These are phyloP conservation scores for Sporothrix phasma DNA, from an alignment of 2,329 filamentous ascomycete species.

Conservation along the genomic window DNA sequence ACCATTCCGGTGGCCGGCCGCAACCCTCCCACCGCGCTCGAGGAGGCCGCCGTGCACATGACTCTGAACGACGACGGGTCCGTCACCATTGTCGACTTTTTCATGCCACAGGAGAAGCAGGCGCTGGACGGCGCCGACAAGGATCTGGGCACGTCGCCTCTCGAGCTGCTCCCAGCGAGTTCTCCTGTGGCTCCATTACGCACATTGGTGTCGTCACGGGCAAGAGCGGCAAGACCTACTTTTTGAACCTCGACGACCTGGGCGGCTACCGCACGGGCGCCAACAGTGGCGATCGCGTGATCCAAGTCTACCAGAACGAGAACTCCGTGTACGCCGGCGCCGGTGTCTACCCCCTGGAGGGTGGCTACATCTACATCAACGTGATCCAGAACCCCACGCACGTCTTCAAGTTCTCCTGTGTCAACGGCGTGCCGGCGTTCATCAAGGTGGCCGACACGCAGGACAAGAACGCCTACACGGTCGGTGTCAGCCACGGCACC, in stretches of 20 bases:
- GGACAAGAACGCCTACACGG: slow-evolving; percentile 39
- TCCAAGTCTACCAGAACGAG: slow-evolving; percentile 36
- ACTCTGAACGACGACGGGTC: slow-evolving; percentile 35
- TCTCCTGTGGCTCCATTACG: slow-evolving; percentile 34
- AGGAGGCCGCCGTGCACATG: slow-evolving; percentile 41
- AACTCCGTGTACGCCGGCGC: slow-evolving; percentile 40
- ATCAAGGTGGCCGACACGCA: slow-evolving; percentile 42
- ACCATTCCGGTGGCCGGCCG: slow-evolving; percentile 34
- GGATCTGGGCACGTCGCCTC: slow-evolving; percentile 37
- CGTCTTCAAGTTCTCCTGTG: slow-evolving; percentile 49
- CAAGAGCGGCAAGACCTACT: slow-evolving; percentile 42
- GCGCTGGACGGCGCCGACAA: slow-evolving; percentile 39
- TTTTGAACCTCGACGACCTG: slow-evolving; percentile 37
- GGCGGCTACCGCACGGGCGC: slow-evolving; percentile 39
- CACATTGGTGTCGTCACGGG: slow-evolving; percentile 41
- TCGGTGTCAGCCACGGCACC: slow-evolving; percentile 48
- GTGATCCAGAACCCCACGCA: slow-evolving; percentile 45
- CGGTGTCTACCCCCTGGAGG: slow-evolving; percentile 36
- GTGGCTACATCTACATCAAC: slow-evolving; percentile 40
- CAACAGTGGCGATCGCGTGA: slow-evolving; percentile 33
- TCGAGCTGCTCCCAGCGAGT: slow-evolving; percentile 35
- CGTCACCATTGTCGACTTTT: slow-evolving; percentile 37
- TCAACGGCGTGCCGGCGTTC: slow-evolving; percentile 41
- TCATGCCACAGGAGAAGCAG: slow-evolving; percentile 41
- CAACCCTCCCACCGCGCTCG: slow-evolving; percentile 35